Evolutionary conservation across 352 stramenopile genomes (phyloP).

Genomic region (Phytophthora podocarpi): DNA sequence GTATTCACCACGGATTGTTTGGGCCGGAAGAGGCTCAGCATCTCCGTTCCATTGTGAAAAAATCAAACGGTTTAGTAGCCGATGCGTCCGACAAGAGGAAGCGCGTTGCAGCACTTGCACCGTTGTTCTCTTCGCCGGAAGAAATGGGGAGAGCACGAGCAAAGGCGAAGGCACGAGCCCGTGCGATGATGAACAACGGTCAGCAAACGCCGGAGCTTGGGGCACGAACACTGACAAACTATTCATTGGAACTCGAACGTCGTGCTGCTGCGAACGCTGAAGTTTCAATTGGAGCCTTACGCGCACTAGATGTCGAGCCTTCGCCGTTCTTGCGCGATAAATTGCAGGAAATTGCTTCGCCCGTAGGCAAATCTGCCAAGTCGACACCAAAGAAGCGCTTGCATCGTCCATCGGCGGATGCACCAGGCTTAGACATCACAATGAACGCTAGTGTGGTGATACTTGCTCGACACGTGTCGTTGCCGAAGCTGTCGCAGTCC

Average conservation of each 20-base stretch:
- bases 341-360: constrained; percentile 18
- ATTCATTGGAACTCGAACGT: constrained; percentile 48
- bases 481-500: constrained; percentile 35
- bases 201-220: constrained; percentile 19
- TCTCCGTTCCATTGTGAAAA: constrained; percentile 38
- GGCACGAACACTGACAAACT: constrained; percentile 34
- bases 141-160: constrained; percentile 25
- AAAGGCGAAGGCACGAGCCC: constrained; percentile 24
- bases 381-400: constrained; percentile 47
- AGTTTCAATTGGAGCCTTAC: constrained; percentile 7
- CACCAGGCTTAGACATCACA: constrained; percentile 21
- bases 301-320: constrained; percentile 40
- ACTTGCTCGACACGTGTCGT: constrained; percentile 42
- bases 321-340: constrained; percentile 51
- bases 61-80: constrained; percentile 12
- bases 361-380: constrained; percentile 26
- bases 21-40: constrained; percentile 45
- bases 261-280: constrained; percentile 14
- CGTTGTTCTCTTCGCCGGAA: constrained; percentile 32
- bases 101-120: constrained; percentile 20
- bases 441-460: constrained; percentile 45
- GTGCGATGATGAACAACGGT: constrained; percentile 20
- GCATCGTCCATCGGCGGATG: constrained; percentile 1
- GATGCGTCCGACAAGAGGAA: constrained; percentile 34
- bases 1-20: constrained; percentile 50